Conservation (phyloP, 768 basidiomycete genomes). For the Termitomyces sp. region DNA sequence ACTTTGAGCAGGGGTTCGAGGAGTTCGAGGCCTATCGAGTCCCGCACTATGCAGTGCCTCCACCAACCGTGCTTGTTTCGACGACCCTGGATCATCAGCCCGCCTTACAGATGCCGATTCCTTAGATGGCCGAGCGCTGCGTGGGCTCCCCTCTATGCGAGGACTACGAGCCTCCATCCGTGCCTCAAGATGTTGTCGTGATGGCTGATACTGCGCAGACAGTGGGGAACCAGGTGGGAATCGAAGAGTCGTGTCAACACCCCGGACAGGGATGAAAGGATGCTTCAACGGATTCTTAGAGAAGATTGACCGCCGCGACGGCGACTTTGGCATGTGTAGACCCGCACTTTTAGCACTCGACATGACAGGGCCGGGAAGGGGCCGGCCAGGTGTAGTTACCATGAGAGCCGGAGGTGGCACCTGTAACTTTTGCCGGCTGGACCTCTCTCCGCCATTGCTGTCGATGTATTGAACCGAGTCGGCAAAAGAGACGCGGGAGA, state of each 20-base stretch:
- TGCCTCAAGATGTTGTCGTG: slow-evolving; percentile 19
- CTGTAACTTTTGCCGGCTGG: slow-evolving; percentile 11
- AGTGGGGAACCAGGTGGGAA: slow-evolving; percentile 21
- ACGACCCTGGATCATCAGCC: slow-evolving; percentile 9
- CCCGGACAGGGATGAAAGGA: slow-evolving; percentile 36
- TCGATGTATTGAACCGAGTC: slow-evolving; percentile 7
- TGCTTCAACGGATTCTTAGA: slow-evolving; percentile 29
- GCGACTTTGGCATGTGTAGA: slow-evolving; percentile 25
- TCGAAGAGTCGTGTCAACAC: slow-evolving; percentile 21
- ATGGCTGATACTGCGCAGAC: slow-evolving; percentile 16
- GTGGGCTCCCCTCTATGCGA: slow-evolving; percentile 10
- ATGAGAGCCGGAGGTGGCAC: slow-evolving; percentile 20
- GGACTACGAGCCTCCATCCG: slow-evolving; percentile 15
- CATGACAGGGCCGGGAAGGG: slow-evolving; percentile 19
- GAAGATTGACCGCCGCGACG: slow-evolving; percentile 27
- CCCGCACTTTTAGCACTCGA: slow-evolving; percentile 19
- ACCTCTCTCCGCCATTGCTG: slow-evolving; percentile 2
- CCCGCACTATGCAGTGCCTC: slow-evolving; percentile 17
- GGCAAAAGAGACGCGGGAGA: slow-evolving; percentile 11
- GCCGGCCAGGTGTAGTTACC: slow-evolving; percentile 20
- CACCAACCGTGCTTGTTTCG: slow-evolving; percentile 16
- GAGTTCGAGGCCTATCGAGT: slow-evolving; percentile 6
- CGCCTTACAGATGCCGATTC: slow-evolving; percentile 3
- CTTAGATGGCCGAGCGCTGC: slow-evolving; percentile 7
- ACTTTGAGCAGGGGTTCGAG: slow-evolving; percentile 10